Base-by-base conservation (phyloP, 768 basidiomycete genomes). In the Leccinum broughii region DNA sequence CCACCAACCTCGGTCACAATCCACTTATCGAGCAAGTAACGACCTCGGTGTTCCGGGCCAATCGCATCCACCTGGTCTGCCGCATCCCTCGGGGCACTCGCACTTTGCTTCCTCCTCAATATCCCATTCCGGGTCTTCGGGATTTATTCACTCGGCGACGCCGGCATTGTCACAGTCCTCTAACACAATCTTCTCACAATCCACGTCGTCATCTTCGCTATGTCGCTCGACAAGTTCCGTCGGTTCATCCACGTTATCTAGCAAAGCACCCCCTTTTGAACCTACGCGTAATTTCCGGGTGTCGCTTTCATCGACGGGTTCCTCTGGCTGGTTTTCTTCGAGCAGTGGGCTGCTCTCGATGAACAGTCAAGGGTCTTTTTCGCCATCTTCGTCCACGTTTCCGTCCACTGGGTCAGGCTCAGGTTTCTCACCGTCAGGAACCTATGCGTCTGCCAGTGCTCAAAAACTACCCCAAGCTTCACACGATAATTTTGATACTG, bases 191-290 rank as follows among this genome's bases (percentile, higher is more conserved):
- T 57, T 71, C 8, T 59, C 68, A 3, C 64, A 58, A n/a, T 58
- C 69, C 15, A 56, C 64, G 6, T 55, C 72, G 11, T 66, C 74
- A 4, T 66, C 75, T 4, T 66, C 68, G 1, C 55, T 73, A 11
- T 68, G 71, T 41, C 66, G 70, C 20, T 73, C 73, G 1, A 70
- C 70, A 32, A 72, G 66, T 39, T 70, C 75, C 1, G 58, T 65
- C 2, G 51, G 70, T 10, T 65, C 73, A 3, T 82, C 81, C 8
- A 80, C 72, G 13, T 67, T 85, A n/a, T 85, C 84, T 10, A 79
- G 80, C 59, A 80, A 78, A 41, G 85, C 84, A 2, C 76, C 79
- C 4, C 80, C 83, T 15, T 86, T 85, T 56, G 84, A 85, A 64
- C 84, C 83, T 2, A 75, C 70, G 3, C 70, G 69, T n/a, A 64